Evolutionary conservation across 2,329 filamentous ascomycete species (phyloP), one percentile per base, ranked within the genome.

Genomic region (Beauveria medogensis): DNA sequence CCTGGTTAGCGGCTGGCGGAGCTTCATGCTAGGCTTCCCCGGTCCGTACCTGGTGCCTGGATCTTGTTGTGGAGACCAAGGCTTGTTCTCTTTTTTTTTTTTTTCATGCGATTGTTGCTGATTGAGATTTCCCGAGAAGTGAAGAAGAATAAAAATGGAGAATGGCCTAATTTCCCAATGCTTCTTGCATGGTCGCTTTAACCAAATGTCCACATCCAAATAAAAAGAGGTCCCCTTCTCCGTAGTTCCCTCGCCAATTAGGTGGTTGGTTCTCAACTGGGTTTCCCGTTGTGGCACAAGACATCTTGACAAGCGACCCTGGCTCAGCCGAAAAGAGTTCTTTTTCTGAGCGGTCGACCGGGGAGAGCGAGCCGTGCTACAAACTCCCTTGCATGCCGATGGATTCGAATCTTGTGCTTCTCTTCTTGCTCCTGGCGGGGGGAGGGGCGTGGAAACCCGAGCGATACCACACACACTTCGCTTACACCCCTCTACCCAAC

Each of bases 1-100:
- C 34, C 34, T 37, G 34, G 34, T 37, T 37, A 37, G 34, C 34
- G 34, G 34, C 34, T n/a, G 52, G 52, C 37, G 37, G 37, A 28
- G 40, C 34, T 40, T 24, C 16, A 16, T 18, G 14, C 12, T 53
- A 59, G 56, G 10, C 48, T 59, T 59, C 56, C 56, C 56, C 56
- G 56, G 56, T 59, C 56, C 56, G 56, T 59, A 50, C 56, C 56
- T 59, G 18, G 56, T 59, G 40, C 56, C 56, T 59, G 56, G 34
- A 44, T 53, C 50, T 59, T 37, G 47, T 34, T 52, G 47, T 51
- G 48, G 47, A 20, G 26, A 44, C 24, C 40, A 9, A 24, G 22
- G 7, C 16, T 43, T 24, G 14, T 24, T 24, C 16, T 28, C 41
- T 37, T 14, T 12, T 34, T 18, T 34, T 56, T 54, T 4, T 41